Evolutionary conservation across 2,329 filamentous ascomycete genomes (phyloP), one percentile per base, ranked within the genome.

Genomic region (Orbilia quercus): DNA sequence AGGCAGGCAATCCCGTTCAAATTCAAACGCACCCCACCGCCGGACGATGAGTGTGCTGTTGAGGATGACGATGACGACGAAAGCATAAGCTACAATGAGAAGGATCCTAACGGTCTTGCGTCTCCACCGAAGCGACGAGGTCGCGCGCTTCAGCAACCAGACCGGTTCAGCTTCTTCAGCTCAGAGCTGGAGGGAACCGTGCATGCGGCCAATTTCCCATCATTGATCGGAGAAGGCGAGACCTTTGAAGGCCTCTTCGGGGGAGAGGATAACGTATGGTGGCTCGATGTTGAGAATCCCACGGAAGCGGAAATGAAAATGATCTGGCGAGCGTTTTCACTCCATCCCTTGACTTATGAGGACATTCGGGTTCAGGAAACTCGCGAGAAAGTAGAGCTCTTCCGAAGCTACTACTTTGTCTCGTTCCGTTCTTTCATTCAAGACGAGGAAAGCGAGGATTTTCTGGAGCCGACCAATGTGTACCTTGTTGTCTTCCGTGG

Each of bases 361-460:
- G 95, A 99, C 79, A 97, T 99, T 78, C 90, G 98, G 86, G 89
- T 97, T 83, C 92, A 98, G 80, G 95, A 99, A 82, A 91, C 93
- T 42, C 93, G 95, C 20, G 95, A 99, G 79, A 99, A 99, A 82
- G 95, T 99, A 0, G 95, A 99, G 80, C 85, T 99, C 0, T 99
- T 99, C 84, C 89, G 91, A 34, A 91, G 96, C 80, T 99, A 99
- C 82, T 99, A 99, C 81, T 97, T 99, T 78, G 91, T 99, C 82
- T 98, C 96, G 80, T 99, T 99, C 81, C 90, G 95, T 14, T 96
- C 92, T 0, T 99, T 99, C 79, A 95, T 99, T 80, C 95, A 98
- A 80, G 95, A 99, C 79, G 88, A 88, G 73, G 90, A 89, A 77
- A 96, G 89, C 79, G 91, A 95, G 66, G 89, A 96, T 79, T 96